Evolutionary conservation across 2,329 filamentous ascomycete genomes (phyloP).

Genomic region (Penicillium sp.): DNA sequence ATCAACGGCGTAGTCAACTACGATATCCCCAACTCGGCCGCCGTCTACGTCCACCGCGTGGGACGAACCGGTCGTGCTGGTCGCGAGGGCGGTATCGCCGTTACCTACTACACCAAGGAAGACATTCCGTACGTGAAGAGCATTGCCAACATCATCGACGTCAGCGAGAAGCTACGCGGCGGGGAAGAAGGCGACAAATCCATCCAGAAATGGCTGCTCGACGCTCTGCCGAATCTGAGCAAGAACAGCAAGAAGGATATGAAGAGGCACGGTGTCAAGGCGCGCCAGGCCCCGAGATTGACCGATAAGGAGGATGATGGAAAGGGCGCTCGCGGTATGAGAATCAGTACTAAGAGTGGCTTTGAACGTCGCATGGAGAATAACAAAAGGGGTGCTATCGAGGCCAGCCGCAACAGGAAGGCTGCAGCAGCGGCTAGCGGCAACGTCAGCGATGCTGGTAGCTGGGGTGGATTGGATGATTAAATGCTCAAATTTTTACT

Average conservation of each 20-base stretch:
- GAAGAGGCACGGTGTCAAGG: slow-evolving; percentile 78
- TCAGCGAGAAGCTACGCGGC: slow-evolving; percentile 69
- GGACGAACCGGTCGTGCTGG: slow-evolving; percentile 89
- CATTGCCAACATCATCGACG: slow-evolving; percentile 87
- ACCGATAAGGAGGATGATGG: slow-evolving; percentile 48
- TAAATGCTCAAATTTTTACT: slow-evolving; percentile 21
- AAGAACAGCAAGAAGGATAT: slow-evolving; percentile 83
- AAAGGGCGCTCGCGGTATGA: slow-evolving; percentile 46
- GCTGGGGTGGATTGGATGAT: slow-evolving; percentile 44
- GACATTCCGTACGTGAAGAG: slow-evolving; percentile 87
- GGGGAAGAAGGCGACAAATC: slow-evolving; percentile 52
- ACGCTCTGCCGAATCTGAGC: slow-evolving; percentile 77
- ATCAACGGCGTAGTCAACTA: slow-evolving; percentile 98
- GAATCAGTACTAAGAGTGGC: slow-evolving; percentile 67
- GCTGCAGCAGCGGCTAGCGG: slow-evolving; percentile 22
- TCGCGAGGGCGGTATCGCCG: slow-evolving; percentile 79
- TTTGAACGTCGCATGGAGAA: slow-evolving; percentile 50
- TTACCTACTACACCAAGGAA: slow-evolving; percentile 94
- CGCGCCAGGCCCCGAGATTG: slow-evolving; percentile 52
- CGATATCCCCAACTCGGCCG: slow-evolving; percentile 88
- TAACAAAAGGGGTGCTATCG: slow-evolving; percentile 47
- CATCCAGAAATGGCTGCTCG: slow-evolving; percentile 81
- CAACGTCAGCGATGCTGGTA: slow-evolving; percentile 33
- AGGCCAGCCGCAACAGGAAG: slow-evolving; percentile 42
- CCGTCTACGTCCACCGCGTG: slow-evolving; percentile 88